phyloP scores from a whole-genome alignment of 2,329 filamentous ascomycete genomes.

The Aspergillus phoenicis region DNA sequence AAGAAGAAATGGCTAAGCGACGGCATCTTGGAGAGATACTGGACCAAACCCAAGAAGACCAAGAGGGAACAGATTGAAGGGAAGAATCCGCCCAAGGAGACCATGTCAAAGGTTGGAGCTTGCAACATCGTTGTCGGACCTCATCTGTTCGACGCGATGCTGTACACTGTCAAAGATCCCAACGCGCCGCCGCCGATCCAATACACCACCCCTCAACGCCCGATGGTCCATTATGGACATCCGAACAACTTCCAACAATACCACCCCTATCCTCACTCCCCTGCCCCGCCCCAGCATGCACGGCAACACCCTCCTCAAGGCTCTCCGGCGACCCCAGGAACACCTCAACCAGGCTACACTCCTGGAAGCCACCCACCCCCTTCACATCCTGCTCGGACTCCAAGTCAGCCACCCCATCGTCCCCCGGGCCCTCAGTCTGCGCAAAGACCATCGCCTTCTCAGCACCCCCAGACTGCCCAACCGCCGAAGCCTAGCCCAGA shows the following conservation, averaged over 20 bases:
- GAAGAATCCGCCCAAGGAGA: conserved; percentile 54
- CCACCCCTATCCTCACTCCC: conserved; percentile 40
- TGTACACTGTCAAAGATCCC: conserved; percentile 58
- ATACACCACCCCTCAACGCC: conserved; percentile 43
- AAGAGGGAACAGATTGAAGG: conserved; percentile 53
- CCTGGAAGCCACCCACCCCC: conserved; percentile 27
- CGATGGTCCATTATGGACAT: conserved; percentile 47
- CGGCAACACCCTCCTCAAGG: conserved; percentile 30
- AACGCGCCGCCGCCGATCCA: conserved; percentile 42
- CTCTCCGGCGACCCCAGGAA: conserved; percentile 29
- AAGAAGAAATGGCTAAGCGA: conserved; percentile 60
- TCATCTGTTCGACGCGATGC: conserved; percentile 62
- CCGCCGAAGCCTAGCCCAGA: conserved; percentile 50
- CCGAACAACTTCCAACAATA: conserved; percentile 46
- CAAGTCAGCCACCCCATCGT: conserved; percentile 21
- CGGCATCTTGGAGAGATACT: conserved; percentile 59
- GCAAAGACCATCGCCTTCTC: conserved; percentile 32
- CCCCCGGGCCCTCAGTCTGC: conserved; percentile 28
- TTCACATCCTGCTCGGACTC: conserved; percentile 20
- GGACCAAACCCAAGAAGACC: conserved; percentile 60
- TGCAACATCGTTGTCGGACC: conserved; percentile 65
- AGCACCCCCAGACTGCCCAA: conserved; percentile 34
- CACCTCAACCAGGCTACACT: conserved; percentile 31
- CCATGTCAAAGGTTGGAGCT: conserved; percentile 58
- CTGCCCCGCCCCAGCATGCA: conserved; percentile 30